Evolutionary conservation across 1,284 basidiomycete species (phyloP).

Genomic region (Malassezia restricta): DNA sequence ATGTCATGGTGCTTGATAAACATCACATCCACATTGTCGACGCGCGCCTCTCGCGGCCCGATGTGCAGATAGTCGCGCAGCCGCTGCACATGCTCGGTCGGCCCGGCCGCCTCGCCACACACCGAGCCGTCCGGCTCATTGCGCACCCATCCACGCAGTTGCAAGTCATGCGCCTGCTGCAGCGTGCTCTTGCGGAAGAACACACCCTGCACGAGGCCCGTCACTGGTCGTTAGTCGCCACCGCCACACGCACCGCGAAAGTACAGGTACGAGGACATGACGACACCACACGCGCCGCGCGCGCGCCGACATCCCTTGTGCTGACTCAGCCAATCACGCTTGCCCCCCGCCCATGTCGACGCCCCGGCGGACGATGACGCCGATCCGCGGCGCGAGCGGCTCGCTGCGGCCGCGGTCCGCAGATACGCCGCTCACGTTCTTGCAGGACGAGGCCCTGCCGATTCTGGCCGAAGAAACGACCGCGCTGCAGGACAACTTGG

Average conservation of each 20-base stretch:
- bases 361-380: constrained; percentile 51
- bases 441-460: constrained; percentile 62
- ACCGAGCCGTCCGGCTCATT: constrained; percentile 16
- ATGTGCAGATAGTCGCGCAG: constrained; percentile 14
- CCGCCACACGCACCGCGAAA: constrained; percentile 11
- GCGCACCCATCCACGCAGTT: constrained; percentile 15
- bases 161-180: constrained; percentile 8
- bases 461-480: constrained; percentile 80
- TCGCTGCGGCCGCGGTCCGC: constrained; percentile 59
- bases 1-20: constrained; percentile 16
- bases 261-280: constrained; percentile 14
- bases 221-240: background rate
- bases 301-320: background rate
- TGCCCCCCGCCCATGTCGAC: constrained; percentile 11
- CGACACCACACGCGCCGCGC: background rate
- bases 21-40: constrained; percentile 17
- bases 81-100: constrained; percentile 9
- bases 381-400: constrained; percentile 76
- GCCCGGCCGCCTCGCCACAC: constrained; percentile 13
- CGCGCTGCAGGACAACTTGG: constrained; percentile 62
- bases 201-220: constrained; percentile 14
- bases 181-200: constrained; percentile 13
- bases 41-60: constrained; percentile 8
- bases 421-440: constrained; percentile 69
- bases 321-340: background rate